Evolutionary conservation across 768 basidiomycete genomes (phyloP), one percentile per base, ranked within the genome.

Genomic region (Lentinula sp.): DNA sequence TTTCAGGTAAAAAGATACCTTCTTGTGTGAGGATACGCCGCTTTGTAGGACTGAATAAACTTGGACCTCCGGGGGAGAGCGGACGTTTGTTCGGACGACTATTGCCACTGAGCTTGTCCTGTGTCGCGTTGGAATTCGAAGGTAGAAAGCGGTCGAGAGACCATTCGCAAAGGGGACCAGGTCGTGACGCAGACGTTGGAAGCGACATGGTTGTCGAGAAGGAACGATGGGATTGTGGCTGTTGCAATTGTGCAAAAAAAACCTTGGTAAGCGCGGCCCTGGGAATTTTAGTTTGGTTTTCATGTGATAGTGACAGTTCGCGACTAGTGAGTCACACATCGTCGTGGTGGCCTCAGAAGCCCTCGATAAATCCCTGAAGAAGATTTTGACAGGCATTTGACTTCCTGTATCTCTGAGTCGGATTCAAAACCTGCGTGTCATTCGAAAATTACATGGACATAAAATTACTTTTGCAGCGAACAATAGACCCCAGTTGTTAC

Each of bases 11-110:
- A 46, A 75, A 72, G 7, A 82, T 71, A 59, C 80, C 84, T 66
- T 85, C 85, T 52, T 76, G 76, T 65, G 75, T 76, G 63, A 88
- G 75, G 53, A 89, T 81, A 58, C 88, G 83, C 55, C 88, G 84
- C 68, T 91, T 91, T 32, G 84, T 77, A 21, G 88, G 86, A 65
- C 82, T 88, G 66, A 79, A 80, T 49, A 79, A 72, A 23, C 68
- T 72, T 13, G 78, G 75, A 40, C 68, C 74, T 1, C 62, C 79
- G 1, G 88, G 86, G 31, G 87, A 87, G 65, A 80, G 73, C 46
- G 87, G 80, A 31, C 88, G 84, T 74, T 89, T 89, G 70, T 74
- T 75, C 57, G 74, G 71, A 63, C 74, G 72, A 63, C 64, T 63
- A 21, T 73, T 69, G 70, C 63, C 65, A 66, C 35, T 63, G 64